phyloP scores from a whole-genome alignment of 805 yeast genomes.

The Saccharomycopsis sp. region DNA sequence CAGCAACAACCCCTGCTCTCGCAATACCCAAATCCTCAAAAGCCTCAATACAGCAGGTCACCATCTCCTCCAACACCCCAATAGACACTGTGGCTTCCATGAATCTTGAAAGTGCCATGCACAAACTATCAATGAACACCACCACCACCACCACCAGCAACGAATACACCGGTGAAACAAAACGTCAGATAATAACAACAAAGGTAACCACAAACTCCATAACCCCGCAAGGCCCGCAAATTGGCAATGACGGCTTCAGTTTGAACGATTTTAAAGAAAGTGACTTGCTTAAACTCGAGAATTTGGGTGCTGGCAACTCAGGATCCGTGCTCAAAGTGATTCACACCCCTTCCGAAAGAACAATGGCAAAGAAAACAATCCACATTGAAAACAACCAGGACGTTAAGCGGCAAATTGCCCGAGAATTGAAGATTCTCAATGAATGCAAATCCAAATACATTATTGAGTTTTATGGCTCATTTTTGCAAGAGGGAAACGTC shows the following conservation, averaged over 20 bases:
- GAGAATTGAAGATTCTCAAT: conserved; percentile 85
- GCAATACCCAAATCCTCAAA: conserved; percentile 9
- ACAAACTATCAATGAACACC: background rate
- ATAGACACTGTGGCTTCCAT: conserved; percentile 6
- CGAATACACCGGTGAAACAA: conserved; percentile 15
- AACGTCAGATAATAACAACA: conserved; percentile 17
- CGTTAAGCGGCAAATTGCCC: conserved; percentile 71
- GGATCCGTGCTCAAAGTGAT: conserved; percentile 86
- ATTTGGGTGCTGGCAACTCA: conserved; percentile 87
- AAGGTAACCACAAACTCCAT: conserved; percentile 13
- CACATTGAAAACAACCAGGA: conserved; percentile 75
- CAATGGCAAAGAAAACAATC: conserved; percentile 85
- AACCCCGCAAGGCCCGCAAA: background rate
- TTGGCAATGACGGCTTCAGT: conserved; percentile 11
- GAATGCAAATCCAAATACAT: conserved; percentile 80
- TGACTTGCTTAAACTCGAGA: conserved; percentile 67
- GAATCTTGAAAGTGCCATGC: conserved; percentile 1
- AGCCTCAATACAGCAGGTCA: conserved; percentile 17
- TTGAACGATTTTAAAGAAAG: conserved; percentile 39
- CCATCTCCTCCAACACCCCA: conserved; percentile 16
- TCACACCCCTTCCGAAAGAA: conserved; percentile 79
- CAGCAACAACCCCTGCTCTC: conserved; percentile 1
- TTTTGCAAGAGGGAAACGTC: conserved; percentile 36
- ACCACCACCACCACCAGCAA: too few relatives aligned
- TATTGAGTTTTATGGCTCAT: conserved; percentile 87